phyloP scores from a whole-genome alignment of 805 yeast genomes.

The Brettanomyces nanus region DNA sequence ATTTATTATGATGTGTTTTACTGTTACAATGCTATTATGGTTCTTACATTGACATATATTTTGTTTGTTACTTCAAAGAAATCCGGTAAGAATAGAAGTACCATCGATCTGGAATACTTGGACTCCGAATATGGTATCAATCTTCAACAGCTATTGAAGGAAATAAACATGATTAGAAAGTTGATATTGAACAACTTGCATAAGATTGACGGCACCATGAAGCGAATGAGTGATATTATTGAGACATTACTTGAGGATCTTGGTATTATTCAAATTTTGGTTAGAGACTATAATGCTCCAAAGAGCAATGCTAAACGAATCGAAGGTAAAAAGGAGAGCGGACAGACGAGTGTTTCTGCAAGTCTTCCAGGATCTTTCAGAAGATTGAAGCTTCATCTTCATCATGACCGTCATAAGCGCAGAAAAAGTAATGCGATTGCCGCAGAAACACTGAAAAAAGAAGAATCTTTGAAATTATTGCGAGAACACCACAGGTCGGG shows the following conservation, averaged over 20 bases:
- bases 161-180: constrained; percentile 27
- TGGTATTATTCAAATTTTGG: constrained; percentile 28
- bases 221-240: constrained; percentile 33
- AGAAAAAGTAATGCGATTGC: constrained; percentile 2
- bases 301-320: constrained; percentile 24
- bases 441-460: too few species aligned
- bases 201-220: constrained; percentile 34
- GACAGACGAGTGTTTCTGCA: constrained; percentile 26
- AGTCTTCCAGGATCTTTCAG: constrained; percentile 25
- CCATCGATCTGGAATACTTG: constrained; percentile 23
- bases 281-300: constrained; percentile 21
- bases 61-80: constrained; percentile 17
- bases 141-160: constrained; percentile 19
- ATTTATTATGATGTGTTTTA: constrained; percentile 36
- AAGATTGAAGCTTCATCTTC: constrained; percentile 12
- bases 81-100: constrained; percentile 9
- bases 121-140: constrained; percentile 22
- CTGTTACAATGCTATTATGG: constrained; percentile 36
- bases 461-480: too few species aligned
- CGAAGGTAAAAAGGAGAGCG: constrained; percentile 22
- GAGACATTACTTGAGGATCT: constrained; percentile 34
- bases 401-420: constrained; percentile 4
- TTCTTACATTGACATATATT: constrained; percentile 33
- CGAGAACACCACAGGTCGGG: too few species aligned
- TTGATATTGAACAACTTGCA: constrained; percentile 24